phyloP scores from a whole-genome alignment of 108 stramenopile genomes.

The Seminavis robusta region DNA sequence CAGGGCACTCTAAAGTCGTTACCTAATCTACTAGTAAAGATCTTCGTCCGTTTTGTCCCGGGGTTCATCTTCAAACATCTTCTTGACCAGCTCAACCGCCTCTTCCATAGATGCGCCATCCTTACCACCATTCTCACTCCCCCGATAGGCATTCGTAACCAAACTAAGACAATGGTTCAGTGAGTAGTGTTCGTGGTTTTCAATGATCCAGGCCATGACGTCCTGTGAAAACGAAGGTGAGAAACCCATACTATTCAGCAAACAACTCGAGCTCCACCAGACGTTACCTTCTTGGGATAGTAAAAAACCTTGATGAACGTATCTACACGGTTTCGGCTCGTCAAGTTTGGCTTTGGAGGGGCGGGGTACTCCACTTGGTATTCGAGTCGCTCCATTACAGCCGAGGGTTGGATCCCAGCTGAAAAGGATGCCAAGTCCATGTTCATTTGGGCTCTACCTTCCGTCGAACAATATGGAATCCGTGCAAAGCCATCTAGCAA shows the following conservation, averaged over 20 bases:
- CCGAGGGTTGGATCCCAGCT: slow-evolving; percentile 36
- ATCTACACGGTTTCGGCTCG: slow-evolving; percentile 67
- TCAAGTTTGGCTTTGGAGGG: background rate
- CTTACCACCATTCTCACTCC: no score
- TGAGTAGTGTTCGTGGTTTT: slow-evolving; percentile 35
- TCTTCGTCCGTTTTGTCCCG: no score
- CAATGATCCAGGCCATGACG: slow-evolving; percentile 50
- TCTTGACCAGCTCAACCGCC: no score
- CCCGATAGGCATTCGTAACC: background rate
- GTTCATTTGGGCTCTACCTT: slow-evolving; percentile 91
- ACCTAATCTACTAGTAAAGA: no score
- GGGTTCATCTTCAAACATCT: no score
- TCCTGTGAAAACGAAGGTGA: slow-evolving; percentile 23
- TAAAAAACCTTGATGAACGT: slow-evolving; percentile 91
- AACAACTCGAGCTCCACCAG: background rate
- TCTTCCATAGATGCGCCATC: no score
- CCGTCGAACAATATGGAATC: slow-evolving; percentile 78
- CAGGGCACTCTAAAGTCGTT: no score
- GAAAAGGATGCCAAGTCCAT: slow-evolving; percentile 89
- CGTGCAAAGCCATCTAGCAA: slow-evolving; percentile 87
- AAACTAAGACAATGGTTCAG: slow-evolving; percentile 41
- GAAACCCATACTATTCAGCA: background rate
- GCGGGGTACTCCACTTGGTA: background rate
- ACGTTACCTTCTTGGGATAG: slow-evolving; percentile 67
- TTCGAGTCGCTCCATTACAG: slow-evolving; percentile 35